These are phyloP conservation scores for Microstegium vimineum DNA, from an alignment of 176 grass and related monocot species.

Conservation along the genomic window DNA sequence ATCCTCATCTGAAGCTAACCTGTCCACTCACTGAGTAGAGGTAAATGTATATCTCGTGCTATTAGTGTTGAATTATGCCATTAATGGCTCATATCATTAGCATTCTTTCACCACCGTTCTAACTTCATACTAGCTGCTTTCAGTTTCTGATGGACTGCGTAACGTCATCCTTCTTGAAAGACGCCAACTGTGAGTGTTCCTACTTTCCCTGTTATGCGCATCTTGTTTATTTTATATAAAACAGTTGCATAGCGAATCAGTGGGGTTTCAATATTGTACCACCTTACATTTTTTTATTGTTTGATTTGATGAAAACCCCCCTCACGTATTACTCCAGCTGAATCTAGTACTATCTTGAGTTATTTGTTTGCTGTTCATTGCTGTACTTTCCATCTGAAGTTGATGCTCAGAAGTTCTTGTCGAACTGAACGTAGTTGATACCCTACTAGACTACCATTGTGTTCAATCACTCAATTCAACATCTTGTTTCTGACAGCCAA, in stretches of 20 bases:
- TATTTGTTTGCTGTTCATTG: not conserved
- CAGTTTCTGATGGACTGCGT: not conserved
- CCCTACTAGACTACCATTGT: not conserved
- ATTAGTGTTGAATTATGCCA: not conserved
- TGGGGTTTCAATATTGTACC: not conserved
- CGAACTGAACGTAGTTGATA: not conserved
- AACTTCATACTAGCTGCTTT: not conserved
- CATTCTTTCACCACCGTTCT: not conserved
- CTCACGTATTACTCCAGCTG: not conserved
- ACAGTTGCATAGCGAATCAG: not conserved
- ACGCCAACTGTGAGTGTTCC: not conserved
- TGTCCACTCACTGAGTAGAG: not conserved
- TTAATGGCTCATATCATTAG: not conserved
- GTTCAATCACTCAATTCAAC: not conserved
- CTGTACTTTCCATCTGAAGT: not conserved
- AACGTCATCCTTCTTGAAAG: not conserved
- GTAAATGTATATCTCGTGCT: not conserved
- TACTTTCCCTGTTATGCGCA: not conserved
- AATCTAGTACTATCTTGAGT: not conserved
- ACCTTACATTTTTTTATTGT: not conserved
- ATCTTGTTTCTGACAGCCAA: not conserved
- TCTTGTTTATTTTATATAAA: not conserved
- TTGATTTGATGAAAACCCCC: fast-evolving
- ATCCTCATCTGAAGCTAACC: not conserved
- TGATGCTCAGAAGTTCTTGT: not conserved